A percentile compares a stretch with the other conserved stretches of the same genome.
phyloP scores from a whole-genome alignment of 1,139 yeast genomes.

The Arxiozyma heterogenica region DNA sequence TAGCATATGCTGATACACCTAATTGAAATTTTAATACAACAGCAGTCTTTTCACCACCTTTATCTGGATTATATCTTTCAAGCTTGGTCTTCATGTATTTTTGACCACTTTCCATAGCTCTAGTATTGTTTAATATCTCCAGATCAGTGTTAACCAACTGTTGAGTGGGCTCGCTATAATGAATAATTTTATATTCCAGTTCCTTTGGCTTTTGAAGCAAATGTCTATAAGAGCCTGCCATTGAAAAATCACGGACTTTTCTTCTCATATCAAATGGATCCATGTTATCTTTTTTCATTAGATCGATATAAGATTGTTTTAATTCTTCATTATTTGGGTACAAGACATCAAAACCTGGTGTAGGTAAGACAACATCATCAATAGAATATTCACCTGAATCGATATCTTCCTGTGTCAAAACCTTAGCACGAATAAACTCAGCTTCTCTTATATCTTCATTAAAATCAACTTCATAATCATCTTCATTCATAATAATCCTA shows the following conservation, averaged over 20 bases:
- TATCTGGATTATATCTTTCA: conserved; percentile 32
- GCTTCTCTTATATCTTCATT: conserved; percentile 57
- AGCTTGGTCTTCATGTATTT: conserved; percentile 28
- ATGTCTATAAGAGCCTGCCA: conserved; percentile 82
- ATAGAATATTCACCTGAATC: conserved; percentile 52
- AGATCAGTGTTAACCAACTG: conserved; percentile 76
- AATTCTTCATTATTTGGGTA: conserved; percentile 68
- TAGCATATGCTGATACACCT: conserved; percentile 87
- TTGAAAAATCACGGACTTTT: conserved; percentile 76
- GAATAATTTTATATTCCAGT: conserved; percentile 55
- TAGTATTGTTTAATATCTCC: conserved; percentile 48
- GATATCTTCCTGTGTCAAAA: conserved; percentile 66
- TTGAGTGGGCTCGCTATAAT: conserved; percentile 53
- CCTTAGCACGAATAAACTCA: conserved; percentile 52
- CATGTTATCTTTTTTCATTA: conserved; percentile 73
- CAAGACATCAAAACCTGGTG: conserved; percentile 84
- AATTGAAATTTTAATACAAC: conserved; percentile 68
- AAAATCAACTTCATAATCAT: conserved; percentile 39
- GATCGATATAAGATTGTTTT: conserved; percentile 52
- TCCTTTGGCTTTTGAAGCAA: conserved; percentile 60
- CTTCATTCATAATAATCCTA: conserved; percentile 13
- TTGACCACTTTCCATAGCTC: conserved; percentile 30
- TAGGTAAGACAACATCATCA: conserved; percentile 80
- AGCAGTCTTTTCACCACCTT: conserved; percentile 52
- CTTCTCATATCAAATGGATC: conserved; percentile 82